A percentile compares a stretch with the other conserved stretches of the same genome.
These are phyloP conservation scores for Emmonsia crescens DNA, from an alignment of 2,329 filamentous ascomycete species.

Conservation along the genomic window DNA sequence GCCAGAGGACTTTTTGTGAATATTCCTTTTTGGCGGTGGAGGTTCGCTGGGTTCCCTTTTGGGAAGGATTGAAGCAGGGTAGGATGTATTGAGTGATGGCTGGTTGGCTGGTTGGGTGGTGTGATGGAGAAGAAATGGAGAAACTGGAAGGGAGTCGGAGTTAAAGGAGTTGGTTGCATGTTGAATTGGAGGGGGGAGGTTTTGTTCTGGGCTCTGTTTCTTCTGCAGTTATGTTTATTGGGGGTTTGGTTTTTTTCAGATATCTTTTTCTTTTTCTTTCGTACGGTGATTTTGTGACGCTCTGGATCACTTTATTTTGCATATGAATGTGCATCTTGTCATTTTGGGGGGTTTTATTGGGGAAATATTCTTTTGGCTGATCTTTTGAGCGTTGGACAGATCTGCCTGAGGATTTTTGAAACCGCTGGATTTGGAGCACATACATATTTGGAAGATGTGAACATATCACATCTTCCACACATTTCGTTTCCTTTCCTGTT, in stretches of 20 bases:
- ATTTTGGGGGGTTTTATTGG: background rate
- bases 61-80: too few species aligned
- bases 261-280: background rate
- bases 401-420: too few species aligned
- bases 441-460: too few species aligned
- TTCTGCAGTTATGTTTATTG: background rate
- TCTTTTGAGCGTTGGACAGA: background rate
- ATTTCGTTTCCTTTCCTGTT: too few species aligned
- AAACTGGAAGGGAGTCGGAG: too few species aligned
- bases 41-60: background rate
- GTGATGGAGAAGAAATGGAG: too few species aligned
- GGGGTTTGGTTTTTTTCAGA: background rate
- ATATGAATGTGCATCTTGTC: background rate
- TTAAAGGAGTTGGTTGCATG: too few species aligned
- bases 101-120: too few species aligned
- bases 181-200: too few species aligned
- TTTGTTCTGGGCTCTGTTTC: background rate
- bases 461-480: too few species aligned
- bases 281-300: background rate
- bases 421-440: too few species aligned
- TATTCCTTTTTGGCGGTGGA: background rate
- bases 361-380: background rate
- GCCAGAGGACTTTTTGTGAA: conserved; percentile 35
- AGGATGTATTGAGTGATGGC: too few species aligned
- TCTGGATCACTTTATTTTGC: background rate